Percentiles rank a stretch among this genome's conserved stretches.
phyloP scores from a whole-genome alignment of 2,329 filamentous ascomycete genomes.

The Talaromyces sp. region DNA sequence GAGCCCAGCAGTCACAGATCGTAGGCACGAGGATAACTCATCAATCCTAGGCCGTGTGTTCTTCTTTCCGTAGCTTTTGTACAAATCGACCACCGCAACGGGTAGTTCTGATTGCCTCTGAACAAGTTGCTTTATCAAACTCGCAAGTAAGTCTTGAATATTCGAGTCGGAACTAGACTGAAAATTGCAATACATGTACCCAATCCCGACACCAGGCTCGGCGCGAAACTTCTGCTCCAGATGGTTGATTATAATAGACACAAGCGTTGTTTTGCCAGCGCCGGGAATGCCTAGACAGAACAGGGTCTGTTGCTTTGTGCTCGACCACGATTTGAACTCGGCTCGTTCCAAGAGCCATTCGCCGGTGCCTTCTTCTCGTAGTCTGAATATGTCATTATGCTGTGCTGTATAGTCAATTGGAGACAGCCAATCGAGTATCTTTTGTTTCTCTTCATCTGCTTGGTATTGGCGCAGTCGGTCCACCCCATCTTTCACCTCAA shows the following conservation, averaged over 20 bases:
- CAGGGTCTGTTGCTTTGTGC: constrained; percentile 22
- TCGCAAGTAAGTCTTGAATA: background rate
- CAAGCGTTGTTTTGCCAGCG: constrained; percentile 13
- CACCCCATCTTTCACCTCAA: background rate
- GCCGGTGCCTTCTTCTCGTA: constrained; percentile 16
- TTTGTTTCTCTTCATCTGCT: background rate
- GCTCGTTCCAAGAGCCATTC: constrained; percentile 18
- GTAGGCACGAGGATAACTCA: background rate
- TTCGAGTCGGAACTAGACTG: background rate
- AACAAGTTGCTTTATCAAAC: background rate
- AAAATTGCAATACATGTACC: constrained; percentile 12
- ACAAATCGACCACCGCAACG: background rate
- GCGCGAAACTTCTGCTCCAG: background rate
- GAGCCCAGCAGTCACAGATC: background rate
- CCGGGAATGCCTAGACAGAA: constrained; percentile 29
- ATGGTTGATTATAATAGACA: constrained; percentile 7
- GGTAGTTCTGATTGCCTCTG: background rate
- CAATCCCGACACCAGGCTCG: constrained; percentile 10
- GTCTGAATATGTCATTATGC: constrained; percentile 6
- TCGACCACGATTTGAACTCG: constrained; percentile 18
- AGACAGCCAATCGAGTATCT: constrained; percentile 7
- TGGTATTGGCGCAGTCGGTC: background rate
- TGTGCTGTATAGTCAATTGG: constrained; percentile 6
- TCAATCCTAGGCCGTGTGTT: background rate
- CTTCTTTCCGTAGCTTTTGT: background rate